These are phyloP conservation scores for Macroventuria anomochaeta DNA, from an alignment of 2,329 filamentous ascomycete species.

Conservation along the genomic window DNA sequence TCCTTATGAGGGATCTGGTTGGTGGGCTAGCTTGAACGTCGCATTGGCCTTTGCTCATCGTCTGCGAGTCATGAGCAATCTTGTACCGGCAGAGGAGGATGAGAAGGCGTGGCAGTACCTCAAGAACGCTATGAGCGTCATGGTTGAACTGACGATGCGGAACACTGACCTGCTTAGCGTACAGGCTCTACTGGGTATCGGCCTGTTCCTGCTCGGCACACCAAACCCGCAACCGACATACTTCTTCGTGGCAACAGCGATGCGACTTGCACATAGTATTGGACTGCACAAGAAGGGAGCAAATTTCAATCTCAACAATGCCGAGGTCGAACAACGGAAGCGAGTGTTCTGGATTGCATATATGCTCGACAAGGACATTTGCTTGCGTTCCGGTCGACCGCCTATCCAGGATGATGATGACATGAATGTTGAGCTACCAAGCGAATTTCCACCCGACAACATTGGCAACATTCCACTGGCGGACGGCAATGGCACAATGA, in stretches of 20 bases:
- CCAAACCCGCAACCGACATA: slow-evolving; percentile 96
- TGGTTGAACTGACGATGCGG: slow-evolving; percentile 91
- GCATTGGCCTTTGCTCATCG: slow-evolving; percentile 92
- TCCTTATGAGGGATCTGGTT: slow-evolving; percentile 92
- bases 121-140: slow-evolving; percentile 94
- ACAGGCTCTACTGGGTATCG: slow-evolving; percentile 90
- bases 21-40: slow-evolving; percentile 98
- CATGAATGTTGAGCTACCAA: slow-evolving; percentile 96
- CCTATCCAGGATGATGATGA: slow-evolving; percentile 78
- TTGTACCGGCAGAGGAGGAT: slow-evolving; percentile 89
- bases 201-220: slow-evolving; percentile 92
- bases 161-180: slow-evolving; percentile 96
- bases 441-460: slow-evolving; percentile 87
- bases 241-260: slow-evolving; percentile 87
- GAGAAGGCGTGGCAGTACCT: slow-evolving; percentile 94
- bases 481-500: slow-evolving; percentile 90
- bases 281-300: slow-evolving; percentile 92
- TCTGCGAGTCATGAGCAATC: slow-evolving; percentile 91
- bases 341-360: slow-evolving; percentile 81
- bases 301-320: slow-evolving; percentile 89
- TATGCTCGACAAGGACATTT: slow-evolving; percentile 75
- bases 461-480: slow-evolving; percentile 92
- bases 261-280: slow-evolving; percentile 90
- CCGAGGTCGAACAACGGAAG: slow-evolving; percentile 90
- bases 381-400: slow-evolving; percentile 73